Base-by-base conservation (phyloP, 495 filamentous ascomycete species). In the Podospora bellae-mahoneyi region DNA sequence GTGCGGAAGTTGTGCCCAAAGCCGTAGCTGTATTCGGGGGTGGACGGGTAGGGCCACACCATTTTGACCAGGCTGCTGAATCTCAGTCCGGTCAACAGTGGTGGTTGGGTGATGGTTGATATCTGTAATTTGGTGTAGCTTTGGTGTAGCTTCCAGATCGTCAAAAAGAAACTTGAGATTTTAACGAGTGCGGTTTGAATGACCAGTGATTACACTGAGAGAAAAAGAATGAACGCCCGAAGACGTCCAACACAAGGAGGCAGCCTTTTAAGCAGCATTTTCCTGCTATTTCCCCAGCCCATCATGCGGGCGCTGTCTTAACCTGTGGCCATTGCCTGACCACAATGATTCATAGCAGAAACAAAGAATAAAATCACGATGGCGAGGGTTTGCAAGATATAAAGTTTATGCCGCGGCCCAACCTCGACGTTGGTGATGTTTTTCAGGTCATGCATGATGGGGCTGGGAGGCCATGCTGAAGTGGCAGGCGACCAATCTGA, bases 381-480 rank as follows among this genome's bases (percentile, higher is more conserved):
- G 55, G 55, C 55, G 55, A 58, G 55, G 23, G n/a, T 26, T 58
- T 58, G 55, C 6, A 26, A 19, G n/a, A 58, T 58, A 48, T 58
- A 58, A 58, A 58, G 55, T 58, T 58, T 48, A 48, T 13, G 39
- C 39, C 39, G 39, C 18, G 55, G 55, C 4, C 55, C 23, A 20
- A 26, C 55, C n/a, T 58, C 55, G 55, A 58, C n/a, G n/a, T 58
- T 58, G 55, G 55, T 58, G n/a, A 9, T n/a, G 16, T 26, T 58
- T 20, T 58, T 58, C 16, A 58, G 55, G 55, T 58, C 55, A 58
- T 58, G 55, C 55, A 58, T n/a, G 55, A 20, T 58, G 55, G 23
- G 55, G 55, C 55, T 19, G n/a, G 55, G 55, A 26, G 23, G 55
- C 9, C 55, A 48, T 16, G 39, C 39, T 48, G 39, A 48, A 48